phyloP scores from a whole-genome alignment of 2,329 filamentous ascomycete genomes.

The Microcera coccophila region DNA sequence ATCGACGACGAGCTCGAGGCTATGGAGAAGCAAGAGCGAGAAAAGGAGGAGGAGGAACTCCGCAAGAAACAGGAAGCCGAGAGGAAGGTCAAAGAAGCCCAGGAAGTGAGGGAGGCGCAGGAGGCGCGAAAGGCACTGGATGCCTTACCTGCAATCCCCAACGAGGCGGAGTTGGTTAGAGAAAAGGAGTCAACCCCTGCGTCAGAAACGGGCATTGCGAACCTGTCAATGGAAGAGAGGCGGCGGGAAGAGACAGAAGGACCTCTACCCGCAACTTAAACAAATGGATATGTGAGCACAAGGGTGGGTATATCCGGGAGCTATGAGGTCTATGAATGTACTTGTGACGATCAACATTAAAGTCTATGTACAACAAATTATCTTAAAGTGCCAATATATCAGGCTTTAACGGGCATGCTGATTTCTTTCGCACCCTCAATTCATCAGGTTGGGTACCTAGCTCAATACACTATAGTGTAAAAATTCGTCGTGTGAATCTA shows the following conservation, averaged over 20 bases:
- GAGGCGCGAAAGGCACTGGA: constrained; percentile 52
- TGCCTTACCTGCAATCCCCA: constrained; percentile 42
- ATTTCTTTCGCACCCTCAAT: too few species aligned
- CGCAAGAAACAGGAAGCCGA: constrained; percentile 40
- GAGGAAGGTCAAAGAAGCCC: constrained; percentile 39
- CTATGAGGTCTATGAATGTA: constrained; percentile 8
- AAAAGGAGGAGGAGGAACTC: constrained; percentile 50
- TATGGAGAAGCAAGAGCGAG: constrained; percentile 59
- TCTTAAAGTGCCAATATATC: too few species aligned
- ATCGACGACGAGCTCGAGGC: constrained; percentile 83
- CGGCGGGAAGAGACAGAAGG: constrained; percentile 24
- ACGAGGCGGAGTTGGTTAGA: constrained; percentile 32
- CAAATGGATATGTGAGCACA: constrained; percentile 16
- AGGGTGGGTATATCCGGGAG: constrained; percentile 14
- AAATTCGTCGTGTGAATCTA: too few species aligned
- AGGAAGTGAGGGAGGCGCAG: constrained; percentile 41
- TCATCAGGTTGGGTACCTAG: too few species aligned
- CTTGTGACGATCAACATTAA: constrained; percentile 3
- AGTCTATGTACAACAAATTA: too few species aligned
- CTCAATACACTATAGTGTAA: too few species aligned
- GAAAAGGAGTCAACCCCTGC: constrained; percentile 31
- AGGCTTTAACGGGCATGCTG: too few species aligned
- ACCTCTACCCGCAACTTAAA: constrained; percentile 5
- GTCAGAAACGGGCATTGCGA: constrained; percentile 37
- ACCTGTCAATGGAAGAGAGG: constrained; percentile 25